These are phyloP conservation scores for Raddia distichophylla DNA, from an alignment of 176 grass and related monocot genomes.

Conservation along the genomic window DNA sequence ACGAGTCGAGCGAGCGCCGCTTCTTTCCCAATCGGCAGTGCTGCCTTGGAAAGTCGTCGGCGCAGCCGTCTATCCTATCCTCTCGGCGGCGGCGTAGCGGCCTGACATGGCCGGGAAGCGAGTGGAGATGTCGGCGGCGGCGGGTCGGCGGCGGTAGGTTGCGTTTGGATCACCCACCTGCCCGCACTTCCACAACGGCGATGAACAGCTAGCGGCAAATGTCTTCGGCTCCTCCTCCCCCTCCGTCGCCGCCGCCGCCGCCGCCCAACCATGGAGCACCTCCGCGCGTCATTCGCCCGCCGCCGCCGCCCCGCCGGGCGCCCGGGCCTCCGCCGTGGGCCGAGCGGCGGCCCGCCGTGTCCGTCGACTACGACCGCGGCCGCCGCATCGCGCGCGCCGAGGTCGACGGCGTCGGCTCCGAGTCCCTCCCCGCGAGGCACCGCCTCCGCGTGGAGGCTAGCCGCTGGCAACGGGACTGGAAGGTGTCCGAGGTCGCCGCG, in stretches of 20 bases:
- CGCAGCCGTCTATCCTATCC: no score
- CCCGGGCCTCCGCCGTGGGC: conserved; percentile 55
- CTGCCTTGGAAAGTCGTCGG: no score
- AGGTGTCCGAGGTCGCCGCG: conserved; percentile 71
- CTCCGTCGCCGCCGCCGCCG: neutral
- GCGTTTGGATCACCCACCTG: no score
- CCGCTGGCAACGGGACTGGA: conserved; percentile 77
- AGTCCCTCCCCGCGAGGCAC: conserved; percentile 61
- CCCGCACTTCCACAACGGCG: neutral
- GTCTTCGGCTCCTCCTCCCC: conserved; percentile 21
- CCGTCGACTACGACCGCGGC: conserved; percentile 83
- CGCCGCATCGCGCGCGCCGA: conserved; percentile 51
- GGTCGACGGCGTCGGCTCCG: conserved; percentile 61
- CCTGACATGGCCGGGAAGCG: no score
- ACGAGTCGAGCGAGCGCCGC: no score
- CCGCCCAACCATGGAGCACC: conserved; percentile 11
- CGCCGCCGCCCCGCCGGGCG: conserved; percentile 6
- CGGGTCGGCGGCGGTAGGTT: no score
- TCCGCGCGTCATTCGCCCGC: conserved; percentile 46
- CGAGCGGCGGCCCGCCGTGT: conserved; percentile 60
- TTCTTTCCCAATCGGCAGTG: no score
- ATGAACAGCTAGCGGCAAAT: neutral
- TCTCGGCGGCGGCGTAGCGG: no score
- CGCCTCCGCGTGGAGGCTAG: conserved; percentile 62
- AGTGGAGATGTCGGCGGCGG: no score